A percentile compares a stretch with the other conserved stretches of the same genome.
phyloP scores from a whole-genome alignment of 768 basidiomycete species.

The Tulasnella calospora region DNA sequence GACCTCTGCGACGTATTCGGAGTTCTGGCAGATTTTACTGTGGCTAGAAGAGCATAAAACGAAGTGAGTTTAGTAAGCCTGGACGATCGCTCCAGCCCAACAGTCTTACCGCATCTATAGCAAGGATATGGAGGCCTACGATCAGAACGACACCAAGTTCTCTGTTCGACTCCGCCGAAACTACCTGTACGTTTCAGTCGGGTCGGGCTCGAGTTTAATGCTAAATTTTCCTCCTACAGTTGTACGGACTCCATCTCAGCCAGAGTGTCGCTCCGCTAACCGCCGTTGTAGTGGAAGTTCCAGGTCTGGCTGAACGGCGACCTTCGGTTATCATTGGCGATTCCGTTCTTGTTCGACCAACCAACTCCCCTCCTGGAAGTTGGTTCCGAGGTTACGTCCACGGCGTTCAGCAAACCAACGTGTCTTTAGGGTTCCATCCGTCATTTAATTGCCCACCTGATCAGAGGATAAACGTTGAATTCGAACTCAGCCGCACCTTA shows the following conservation, averaged over 20 bases:
- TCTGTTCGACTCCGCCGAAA: neutral
- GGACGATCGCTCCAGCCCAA: neutral
- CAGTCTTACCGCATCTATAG: conserved; percentile 28
- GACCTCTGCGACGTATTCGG: neutral
- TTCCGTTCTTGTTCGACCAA: conserved; percentile 38
- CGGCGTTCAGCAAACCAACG: conserved; percentile 40
- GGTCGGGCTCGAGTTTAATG: neutral
- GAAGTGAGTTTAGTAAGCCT: neutral
- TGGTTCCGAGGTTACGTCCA: conserved; percentile 48
- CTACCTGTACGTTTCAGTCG: conserved; percentile 32
- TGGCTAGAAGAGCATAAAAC: conserved; percentile 18
- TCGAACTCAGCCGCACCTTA: conserved; percentile 49
- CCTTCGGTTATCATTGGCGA: conserved; percentile 57
- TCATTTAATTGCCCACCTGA: conserved; percentile 40
- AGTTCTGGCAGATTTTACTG: conserved; percentile 7
- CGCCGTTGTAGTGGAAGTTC: conserved; percentile 44
- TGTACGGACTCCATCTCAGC: neutral
- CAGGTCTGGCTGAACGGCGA: conserved; percentile 53
- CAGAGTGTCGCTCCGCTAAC: neutral
- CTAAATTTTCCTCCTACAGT: neutral
- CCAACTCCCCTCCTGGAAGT: conserved; percentile 26
- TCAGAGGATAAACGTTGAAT: conserved; percentile 49
- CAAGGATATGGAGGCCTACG: conserved; percentile 36
- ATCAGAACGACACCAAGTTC: conserved; percentile 31
- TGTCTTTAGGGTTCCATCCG: conserved; percentile 47